These are phyloP conservation scores for Pseudoneurospora amorphoporcata DNA, from an alignment of 495 filamentous ascomycete genomes.

Conservation along the genomic window DNA sequence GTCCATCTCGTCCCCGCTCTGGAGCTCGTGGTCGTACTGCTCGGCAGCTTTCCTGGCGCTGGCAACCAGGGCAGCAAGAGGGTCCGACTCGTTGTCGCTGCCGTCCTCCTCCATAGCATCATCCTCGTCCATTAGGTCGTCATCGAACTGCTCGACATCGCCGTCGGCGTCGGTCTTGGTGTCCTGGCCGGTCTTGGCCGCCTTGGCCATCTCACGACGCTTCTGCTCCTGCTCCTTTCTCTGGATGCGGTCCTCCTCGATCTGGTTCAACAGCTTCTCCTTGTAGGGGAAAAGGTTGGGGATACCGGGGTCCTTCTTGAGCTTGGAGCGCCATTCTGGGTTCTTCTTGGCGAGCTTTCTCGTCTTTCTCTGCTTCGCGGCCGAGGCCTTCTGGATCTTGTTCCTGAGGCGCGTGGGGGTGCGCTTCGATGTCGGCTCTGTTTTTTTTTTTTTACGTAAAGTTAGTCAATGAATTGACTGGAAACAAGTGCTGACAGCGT, in stretches of 20 bases:
- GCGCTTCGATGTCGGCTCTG: conserved; percentile 93
- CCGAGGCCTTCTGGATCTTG: conserved; percentile 91
- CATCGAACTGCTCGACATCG: conserved; percentile 28
- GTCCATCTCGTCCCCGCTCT: conserved; percentile 47
- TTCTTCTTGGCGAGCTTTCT: conserved; percentile 89
- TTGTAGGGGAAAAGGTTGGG: conserved; percentile 98
- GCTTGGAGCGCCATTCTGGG: conserved; percentile 82
- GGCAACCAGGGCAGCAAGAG: conserved; percentile 88
- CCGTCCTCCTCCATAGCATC: conserved; percentile 39
- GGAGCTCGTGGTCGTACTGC: conserved; percentile 60
- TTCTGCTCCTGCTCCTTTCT: conserved; percentile 71
- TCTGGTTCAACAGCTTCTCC: conserved; percentile 84
- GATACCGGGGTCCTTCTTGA: conserved; percentile 96
- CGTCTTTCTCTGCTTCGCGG: conserved; percentile 80
- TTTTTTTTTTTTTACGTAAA: background rate
- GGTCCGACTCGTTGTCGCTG: conserved; percentile 49
- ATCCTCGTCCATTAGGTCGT: conserved; percentile 19
- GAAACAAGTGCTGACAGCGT: background rate
- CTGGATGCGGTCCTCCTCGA: conserved; percentile 72
- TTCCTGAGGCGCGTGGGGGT: conserved; percentile 76
- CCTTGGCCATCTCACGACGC: conserved; percentile 60
- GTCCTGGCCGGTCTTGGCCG: conserved; percentile 36
- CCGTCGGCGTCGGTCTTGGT: conserved; percentile 38
- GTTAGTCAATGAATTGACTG: background rate
- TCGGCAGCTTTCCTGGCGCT: conserved; percentile 79